A percentile compares a stretch with the other conserved stretches of the same genome.
Conservation (phyloP, 108 stramenopile species). For the Skeletonema tropicum region DNA sequence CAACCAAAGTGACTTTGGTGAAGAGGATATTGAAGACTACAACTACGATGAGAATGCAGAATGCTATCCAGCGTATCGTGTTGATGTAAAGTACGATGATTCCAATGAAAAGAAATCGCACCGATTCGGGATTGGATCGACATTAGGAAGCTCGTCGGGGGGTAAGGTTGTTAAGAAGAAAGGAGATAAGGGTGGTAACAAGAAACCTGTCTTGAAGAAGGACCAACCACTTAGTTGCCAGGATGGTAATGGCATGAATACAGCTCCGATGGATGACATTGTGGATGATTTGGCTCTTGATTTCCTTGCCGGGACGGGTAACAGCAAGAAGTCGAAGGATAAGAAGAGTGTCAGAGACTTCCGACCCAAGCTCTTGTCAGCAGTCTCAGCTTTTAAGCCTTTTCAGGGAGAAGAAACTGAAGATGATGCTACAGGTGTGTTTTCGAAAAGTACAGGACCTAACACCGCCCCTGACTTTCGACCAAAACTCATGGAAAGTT, state of each 20-base stretch:
- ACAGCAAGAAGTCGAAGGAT: conserved; percentile 6
- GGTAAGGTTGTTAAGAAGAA: background rate
- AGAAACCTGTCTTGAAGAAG: background rate
- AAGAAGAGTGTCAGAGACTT: background rate
- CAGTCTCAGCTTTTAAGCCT: background rate
- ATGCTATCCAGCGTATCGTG: background rate
- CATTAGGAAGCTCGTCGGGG: background rate
- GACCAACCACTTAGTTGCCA: conserved; percentile 3
- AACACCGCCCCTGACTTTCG: background rate
- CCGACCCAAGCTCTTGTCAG: background rate
- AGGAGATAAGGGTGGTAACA: background rate
- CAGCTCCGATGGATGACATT: background rate
- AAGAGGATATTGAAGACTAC: background rate
- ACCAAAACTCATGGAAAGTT: background rate
- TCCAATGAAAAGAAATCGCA: background rate
- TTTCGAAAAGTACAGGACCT: background rate
- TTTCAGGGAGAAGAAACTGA: background rate
- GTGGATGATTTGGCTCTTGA: conserved; percentile 15
- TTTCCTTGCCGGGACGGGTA: conserved; percentile 9
- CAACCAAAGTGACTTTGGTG: conserved; percentile 1
- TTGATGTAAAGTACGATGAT: background rate
- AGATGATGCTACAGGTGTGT: background rate
- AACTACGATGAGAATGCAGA: background rate
- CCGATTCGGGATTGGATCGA: background rate
- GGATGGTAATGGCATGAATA: background rate